Evolutionary conservation across 257 asterid genomes (phyloP).

Genomic region (Penstemon newberryi): DNA sequence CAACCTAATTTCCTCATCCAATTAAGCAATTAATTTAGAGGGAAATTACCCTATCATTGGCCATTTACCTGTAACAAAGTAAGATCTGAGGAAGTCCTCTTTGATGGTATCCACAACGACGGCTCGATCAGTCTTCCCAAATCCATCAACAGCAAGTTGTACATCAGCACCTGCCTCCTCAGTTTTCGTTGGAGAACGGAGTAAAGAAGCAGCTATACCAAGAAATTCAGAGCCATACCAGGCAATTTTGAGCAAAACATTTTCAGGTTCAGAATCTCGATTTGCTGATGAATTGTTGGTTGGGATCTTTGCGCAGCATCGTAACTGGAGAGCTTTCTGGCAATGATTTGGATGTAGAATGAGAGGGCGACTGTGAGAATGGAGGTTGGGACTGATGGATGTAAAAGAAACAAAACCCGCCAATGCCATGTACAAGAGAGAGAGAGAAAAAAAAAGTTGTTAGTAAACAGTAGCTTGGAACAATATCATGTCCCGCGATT

Average conservation of each 20-base stretch:
- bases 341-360: constrained; percentile 19
- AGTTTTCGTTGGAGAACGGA: constrained; percentile 52
- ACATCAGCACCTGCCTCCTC: constrained; percentile 31
- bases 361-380: constrained; percentile 16
- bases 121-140: constrained; percentile 62
- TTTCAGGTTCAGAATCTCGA: constrained; percentile 51
- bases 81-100: constrained; percentile 71
- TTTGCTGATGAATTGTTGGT: constrained; percentile 31
- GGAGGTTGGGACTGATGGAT: constrained; percentile 31
- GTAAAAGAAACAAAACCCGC: constrained; percentile 42
- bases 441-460: neutral
- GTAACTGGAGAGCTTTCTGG: constrained; percentile 26
- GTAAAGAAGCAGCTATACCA: constrained; percentile 81
- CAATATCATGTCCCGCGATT: constrained; percentile 9
- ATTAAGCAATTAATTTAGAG: neutral
- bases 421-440: constrained; percentile 24
- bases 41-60: neutral
- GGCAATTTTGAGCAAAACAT: constrained; percentile 66
- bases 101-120: constrained; percentile 58
- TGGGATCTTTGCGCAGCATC: constrained; percentile 43
- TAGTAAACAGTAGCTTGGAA: too few species aligned
- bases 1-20: neutral
- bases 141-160: constrained; percentile 51
- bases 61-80: constrained; percentile 79
- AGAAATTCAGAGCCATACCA: constrained; percentile 91